phyloP scores from a whole-genome alignment of 768 basidiomycete species.

The Mycena latifolia region DNA sequence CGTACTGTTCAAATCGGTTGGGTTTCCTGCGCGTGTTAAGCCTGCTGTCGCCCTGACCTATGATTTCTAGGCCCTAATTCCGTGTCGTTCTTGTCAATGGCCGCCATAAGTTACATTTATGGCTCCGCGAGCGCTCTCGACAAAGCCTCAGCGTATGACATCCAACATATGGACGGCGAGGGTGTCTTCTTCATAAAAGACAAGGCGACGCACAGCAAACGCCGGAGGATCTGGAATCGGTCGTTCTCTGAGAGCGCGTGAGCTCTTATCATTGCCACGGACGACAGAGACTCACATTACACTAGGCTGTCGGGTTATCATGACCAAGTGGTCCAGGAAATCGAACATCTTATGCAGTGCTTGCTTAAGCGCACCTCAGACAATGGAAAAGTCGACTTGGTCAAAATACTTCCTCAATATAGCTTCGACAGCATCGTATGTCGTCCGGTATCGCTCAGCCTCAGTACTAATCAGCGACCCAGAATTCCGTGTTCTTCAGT shows the following conservation, averaged over 20 bases:
- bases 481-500: conserved; percentile 25
- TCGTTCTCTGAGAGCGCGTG: conserved; percentile 17
- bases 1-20: conserved; percentile 9
- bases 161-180: not conserved
- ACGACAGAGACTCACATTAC: not conserved
- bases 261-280: not conserved
- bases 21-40: too few species aligned
- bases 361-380: conserved; percentile 8
- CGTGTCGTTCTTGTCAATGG: conserved; percentile 2
- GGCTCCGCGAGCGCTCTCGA: conserved; percentile 6
- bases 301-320: conserved; percentile 8
- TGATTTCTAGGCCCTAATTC: conserved; percentile 15
- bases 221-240: conserved; percentile 19
- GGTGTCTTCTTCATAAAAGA: conserved; percentile 22
- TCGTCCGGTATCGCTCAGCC: not conserved
- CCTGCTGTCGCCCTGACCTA: not conserved
- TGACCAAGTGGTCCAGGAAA: not conserved
- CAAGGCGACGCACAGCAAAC: not conserved
- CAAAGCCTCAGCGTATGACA: conserved; percentile 9
- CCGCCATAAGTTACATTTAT: conserved; percentile 10
- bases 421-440: conserved; percentile 9
- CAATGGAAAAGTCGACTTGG: conserved; percentile 14
- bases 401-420: conserved; percentile 14
- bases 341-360: conserved; percentile 2
- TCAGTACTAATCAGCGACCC: not conserved